Conservation (phyloP, 768 basidiomycete species). For the Dacryopinax spathularia region DNA sequence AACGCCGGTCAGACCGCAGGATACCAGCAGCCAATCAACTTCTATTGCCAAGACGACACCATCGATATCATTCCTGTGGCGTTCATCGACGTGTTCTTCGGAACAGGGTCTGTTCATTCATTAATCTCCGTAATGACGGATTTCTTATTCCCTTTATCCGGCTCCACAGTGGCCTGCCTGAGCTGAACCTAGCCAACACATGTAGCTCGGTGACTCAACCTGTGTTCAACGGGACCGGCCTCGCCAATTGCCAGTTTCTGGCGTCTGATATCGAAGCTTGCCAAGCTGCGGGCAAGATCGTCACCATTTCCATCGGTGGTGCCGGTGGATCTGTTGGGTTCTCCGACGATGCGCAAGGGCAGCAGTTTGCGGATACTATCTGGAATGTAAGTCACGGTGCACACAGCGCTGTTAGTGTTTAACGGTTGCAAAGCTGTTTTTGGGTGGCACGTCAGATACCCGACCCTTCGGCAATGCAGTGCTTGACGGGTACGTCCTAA, state of each 20-base stretch:
- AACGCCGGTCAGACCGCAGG: slow-evolving; percentile 35
- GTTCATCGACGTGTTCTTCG: slow-evolving; percentile 54
- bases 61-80: slow-evolving; percentile 57
- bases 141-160: background rate
- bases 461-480: slow-evolving; percentile 60
- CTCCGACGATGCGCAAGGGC: slow-evolving; percentile 8
- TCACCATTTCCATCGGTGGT: slow-evolving; percentile 41
- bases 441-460: slow-evolving; percentile 46
- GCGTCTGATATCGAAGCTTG: slow-evolving; percentile 49
- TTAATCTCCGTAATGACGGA: background rate
- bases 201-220: slow-evolving; percentile 5
- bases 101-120: slow-evolving; percentile 24
- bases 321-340: slow-evolving; percentile 28
- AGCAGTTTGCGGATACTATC: slow-evolving; percentile 24
- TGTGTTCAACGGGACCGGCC: background rate
- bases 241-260: slow-evolving; percentile 43
- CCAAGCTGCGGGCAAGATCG: slow-evolving; percentile 45
- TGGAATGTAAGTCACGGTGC: slow-evolving; percentile 32
- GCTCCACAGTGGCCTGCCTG: slow-evolving; percentile 34
- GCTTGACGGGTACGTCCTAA: slow-evolving; percentile 46
- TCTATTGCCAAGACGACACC: slow-evolving; percentile 56
- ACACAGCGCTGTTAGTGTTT: background rate
- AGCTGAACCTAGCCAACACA: slow-evolving; percentile 51
- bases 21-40: slow-evolving; percentile 47
- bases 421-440: slow-evolving; percentile 29